Percentiles rank a stretch among this genome's conserved stretches.
phyloP scores from a whole-genome alignment of 495 filamentous ascomycete species.

The Margaritispora aquatica region DNA sequence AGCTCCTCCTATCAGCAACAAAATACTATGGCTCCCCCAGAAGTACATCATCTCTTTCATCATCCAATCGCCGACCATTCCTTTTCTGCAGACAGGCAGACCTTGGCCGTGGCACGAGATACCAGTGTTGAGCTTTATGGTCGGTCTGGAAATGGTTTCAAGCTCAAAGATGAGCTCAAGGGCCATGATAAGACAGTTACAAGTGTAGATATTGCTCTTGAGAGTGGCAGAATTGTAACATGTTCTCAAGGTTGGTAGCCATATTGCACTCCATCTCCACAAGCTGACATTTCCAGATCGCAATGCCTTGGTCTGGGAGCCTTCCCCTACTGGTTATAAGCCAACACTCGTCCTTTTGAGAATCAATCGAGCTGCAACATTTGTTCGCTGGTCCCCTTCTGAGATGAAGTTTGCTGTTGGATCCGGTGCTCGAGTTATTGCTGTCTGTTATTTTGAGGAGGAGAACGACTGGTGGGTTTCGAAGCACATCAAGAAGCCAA shows the following conservation, averaged over 20 bases:
- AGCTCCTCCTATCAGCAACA: constrained; percentile 85
- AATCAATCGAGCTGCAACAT: constrained; percentile 94
- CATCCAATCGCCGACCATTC: constrained; percentile 95
- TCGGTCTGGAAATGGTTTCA: constrained; percentile 66
- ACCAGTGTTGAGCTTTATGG: constrained; percentile 87
- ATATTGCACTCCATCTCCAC: not conserved
- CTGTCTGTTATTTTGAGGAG: constrained; percentile 98
- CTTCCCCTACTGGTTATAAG: constrained; percentile 85
- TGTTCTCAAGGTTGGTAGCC: constrained; percentile 77
- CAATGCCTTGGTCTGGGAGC: constrained; percentile 97
- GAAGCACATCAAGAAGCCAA: constrained; percentile 97
- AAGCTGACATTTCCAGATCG: constrained; percentile 56
- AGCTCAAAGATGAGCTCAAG: constrained; percentile 82
- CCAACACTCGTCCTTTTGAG: constrained; percentile 94
- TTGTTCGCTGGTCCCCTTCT: constrained; percentile 94
- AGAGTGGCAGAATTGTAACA: constrained; percentile 86
- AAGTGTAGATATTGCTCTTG: constrained; percentile 89
- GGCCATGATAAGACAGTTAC: constrained; percentile 97
- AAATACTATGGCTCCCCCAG: constrained; percentile 65
- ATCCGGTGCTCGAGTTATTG: constrained; percentile 89
- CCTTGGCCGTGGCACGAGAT: constrained; percentile 86
- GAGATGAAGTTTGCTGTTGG: constrained; percentile 97
- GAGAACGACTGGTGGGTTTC: constrained; percentile 99
- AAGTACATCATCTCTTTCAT: constrained; percentile 96
- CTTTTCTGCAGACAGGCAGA: constrained; percentile 86